phyloP scores from a whole-genome alignment of 2,329 filamentous ascomycete species.

The Epichloe baconii region DNA sequence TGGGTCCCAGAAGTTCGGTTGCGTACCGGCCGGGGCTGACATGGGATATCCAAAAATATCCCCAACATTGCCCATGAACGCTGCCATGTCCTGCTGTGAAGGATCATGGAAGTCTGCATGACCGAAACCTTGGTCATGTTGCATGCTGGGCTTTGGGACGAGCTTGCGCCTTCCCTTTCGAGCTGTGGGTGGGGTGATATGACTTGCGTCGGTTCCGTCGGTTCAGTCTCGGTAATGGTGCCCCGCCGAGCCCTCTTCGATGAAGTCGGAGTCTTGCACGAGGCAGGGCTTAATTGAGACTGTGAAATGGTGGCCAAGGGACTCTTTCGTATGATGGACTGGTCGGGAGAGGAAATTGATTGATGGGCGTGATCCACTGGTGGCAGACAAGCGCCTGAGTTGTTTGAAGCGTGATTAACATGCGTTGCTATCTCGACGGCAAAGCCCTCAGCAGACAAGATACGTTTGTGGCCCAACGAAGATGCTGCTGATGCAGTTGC shows the following conservation, averaged over 20 bases:
- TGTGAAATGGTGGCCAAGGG: slow-evolving; percentile 16
- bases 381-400: slow-evolving; percentile 39
- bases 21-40: slow-evolving; percentile 39
- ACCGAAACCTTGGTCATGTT: slow-evolving; percentile 42
- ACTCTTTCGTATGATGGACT: slow-evolving; percentile 21
- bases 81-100: slow-evolving; percentile 35
- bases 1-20: slow-evolving; percentile 45
- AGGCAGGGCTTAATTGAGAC: slow-evolving; percentile 15
- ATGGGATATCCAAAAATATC: slow-evolving; percentile 49
- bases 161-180: slow-evolving; percentile 43
- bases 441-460: slow-evolving; percentile 36
- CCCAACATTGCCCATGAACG: slow-evolving; percentile 31
- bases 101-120: slow-evolving; percentile 36
- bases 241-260: slow-evolving; percentile 34
- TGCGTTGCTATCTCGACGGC: slow-evolving; percentile 43
- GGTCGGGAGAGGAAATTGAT: slow-evolving; percentile 43
- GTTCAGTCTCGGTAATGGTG: slow-evolving; percentile 21
- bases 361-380: slow-evolving; percentile 46
- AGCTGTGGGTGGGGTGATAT: slow-evolving; percentile 47
- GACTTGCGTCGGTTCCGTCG: slow-evolving; percentile 31
- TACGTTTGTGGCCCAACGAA: slow-evolving; percentile 30
- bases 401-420: slow-evolving; percentile 46
- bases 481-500: slow-evolving; percentile 21
- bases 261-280: slow-evolving; percentile 11
- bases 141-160: slow-evolving; percentile 42